Percentiles rank a stretch among this genome's conserved stretches.
phyloP scores from a whole-genome alignment of 2,329 filamentous ascomycete genomes.

The Tolypocladium guangdongense region DNA sequence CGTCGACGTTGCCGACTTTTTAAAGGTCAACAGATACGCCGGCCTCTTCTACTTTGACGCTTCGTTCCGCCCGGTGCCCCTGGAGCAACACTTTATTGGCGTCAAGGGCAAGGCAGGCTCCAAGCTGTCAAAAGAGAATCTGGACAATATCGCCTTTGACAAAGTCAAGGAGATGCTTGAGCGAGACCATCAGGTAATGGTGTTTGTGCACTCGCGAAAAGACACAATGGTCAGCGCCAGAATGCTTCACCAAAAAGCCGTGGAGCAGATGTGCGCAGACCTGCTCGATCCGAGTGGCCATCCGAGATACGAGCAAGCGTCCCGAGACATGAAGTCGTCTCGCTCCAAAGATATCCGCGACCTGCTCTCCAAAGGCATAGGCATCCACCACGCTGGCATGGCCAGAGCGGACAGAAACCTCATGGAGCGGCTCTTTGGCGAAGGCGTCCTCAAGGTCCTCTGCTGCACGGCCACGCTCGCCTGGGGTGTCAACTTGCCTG shows the following conservation, averaged over 20 bases:
- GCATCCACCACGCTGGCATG: conserved; percentile 96
- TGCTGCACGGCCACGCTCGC: conserved; percentile 97
- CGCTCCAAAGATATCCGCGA: conserved; percentile 83
- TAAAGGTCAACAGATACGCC: conserved; percentile 87
- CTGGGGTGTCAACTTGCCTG: conserved; percentile 97
- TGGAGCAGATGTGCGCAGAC: conserved; percentile 67
- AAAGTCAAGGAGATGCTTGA: conserved; percentile 93
- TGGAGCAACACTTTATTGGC: conserved; percentile 95
- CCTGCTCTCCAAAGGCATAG: conserved; percentile 79
- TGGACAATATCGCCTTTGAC: conserved; percentile 80
- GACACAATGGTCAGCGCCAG: conserved; percentile 86
- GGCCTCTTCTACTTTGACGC: conserved; percentile 95
- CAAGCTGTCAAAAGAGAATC: conserved; percentile 74
- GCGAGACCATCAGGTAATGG: conserved; percentile 93
- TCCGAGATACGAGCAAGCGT: conserved; percentile 67
- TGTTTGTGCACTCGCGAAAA: conserved; percentile 94
- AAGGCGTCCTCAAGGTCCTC: conserved; percentile 90
- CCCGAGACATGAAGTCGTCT: conserved; percentile 75
- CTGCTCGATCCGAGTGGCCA: conserved; percentile 75
- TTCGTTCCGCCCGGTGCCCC: conserved; percentile 88
- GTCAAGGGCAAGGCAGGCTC: conserved; percentile 83
- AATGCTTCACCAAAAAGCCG: conserved; percentile 75
- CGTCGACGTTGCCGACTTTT: conserved; percentile 89
- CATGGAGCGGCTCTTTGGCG: conserved; percentile 84
- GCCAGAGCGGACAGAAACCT: conserved; percentile 85